Base-by-base conservation (phyloP, 192 early-diverging fungal species). In the Linnemannia hyalina region DNA sequence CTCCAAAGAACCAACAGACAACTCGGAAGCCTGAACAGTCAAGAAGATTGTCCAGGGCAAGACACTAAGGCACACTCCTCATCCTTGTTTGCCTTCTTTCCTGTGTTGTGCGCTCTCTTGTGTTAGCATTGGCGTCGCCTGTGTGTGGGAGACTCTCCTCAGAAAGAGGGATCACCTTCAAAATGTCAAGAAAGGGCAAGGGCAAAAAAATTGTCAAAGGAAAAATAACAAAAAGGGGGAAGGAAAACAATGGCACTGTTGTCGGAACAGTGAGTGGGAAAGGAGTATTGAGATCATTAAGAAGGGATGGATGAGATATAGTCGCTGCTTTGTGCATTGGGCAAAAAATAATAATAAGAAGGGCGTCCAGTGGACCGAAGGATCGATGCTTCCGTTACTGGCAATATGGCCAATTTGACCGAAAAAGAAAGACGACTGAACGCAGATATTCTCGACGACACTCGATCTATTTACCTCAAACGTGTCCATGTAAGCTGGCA, bases 401-500 rank as follows among this genome's bases (percentile, higher is more conserved):
- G 26, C 29, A 26, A 32, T 32, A 32, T 65, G 60, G 60, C 60
- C 26, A 65, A 9, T 35, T 32, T 65, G 11, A 10, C 26, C 29
- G 9, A 60, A 10, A 65, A 57, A 7, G 55, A 26, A 57, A 26
- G 11, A 11, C 35, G 49, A 20, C 49, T 52, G 49, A 52, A 52
- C 18, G 5, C 49, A 71, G n/a, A 36, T 18, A 29, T 73, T 42
- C 42, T 55, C 16, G 15, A 57, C 20, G n/a, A 41, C 44, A 74
- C 22, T 46, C n/a, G 49, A 68, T 36, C 65, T 70, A 13, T 32
- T 81, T 81, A 86, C 84, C 84, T 86, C 79, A 26, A 81, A 74
- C 13, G 52, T 76, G 40, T 80, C 70, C 40, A 86, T 8, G 70
- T 81, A 86, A 23, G 84, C 72, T 40, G 84, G 84, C 76, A 86